Evolutionary conservation across 352 stramenopile genomes (phyloP), one percentile per base, ranked within the genome.

Genomic region (Blastocystis sp.): DNA sequence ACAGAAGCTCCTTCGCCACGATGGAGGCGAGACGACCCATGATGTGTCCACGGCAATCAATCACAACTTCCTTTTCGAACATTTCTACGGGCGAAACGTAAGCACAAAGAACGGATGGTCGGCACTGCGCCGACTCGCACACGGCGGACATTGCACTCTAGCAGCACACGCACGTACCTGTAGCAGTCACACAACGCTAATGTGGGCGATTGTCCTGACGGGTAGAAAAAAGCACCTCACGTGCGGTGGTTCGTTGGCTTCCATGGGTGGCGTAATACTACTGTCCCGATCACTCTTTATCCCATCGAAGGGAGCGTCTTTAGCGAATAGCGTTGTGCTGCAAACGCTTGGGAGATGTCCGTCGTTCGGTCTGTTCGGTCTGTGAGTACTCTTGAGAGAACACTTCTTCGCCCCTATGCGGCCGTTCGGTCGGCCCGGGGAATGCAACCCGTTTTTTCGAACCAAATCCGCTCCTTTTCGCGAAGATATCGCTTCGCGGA

Each of bases 1-100:
- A 98, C 94, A 99, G 94, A 62, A 99, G 94, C 93, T 99, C 96
- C 96, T 99, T 99, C 88, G 97, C 96, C 71, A 99, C 96, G 90
- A 99, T 93, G 93, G 95, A 98, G 69, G 96, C 96, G 51, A 99
- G 94, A 91, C 97, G 97, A 92, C 97, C 97, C 66, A 98, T 92
- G 90, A 99, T 93, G 94, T 99, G 97, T 92, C 97, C 97, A 91
- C 97, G 96, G 92, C 96, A 98, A 93, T 99, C 97, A 89, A 99
- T 96, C 89, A 99, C 92, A 91, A 98, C 94, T 90, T 94, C 94
- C 92, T 96, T 97, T 91, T 98, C 95, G 93, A 97, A 97, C 77
- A 94, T 93, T 55, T 55, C 45, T 55, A 55, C 45, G 45, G 16
- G 6, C 9, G 16, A 6, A 16, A 6, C 6, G 45, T 55, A 55